Conservation (phyloP, 1,139 yeast species). For the Saccharomyces hybrid region DNA sequence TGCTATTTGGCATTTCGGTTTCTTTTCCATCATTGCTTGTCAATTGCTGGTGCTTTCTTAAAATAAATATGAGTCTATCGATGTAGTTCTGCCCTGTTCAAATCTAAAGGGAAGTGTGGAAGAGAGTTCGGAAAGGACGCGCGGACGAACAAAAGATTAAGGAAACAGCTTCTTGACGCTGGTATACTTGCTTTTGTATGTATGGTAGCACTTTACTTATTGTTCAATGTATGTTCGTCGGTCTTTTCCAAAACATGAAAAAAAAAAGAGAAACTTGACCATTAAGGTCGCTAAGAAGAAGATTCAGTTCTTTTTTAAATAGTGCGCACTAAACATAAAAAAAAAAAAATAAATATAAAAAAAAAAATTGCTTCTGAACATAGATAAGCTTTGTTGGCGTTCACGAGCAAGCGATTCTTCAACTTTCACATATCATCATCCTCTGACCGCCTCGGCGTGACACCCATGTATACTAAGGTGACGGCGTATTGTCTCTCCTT, state of each 20-base stretch:
- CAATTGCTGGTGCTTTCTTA: not conserved
- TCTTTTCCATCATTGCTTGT: constrained; percentile 6
- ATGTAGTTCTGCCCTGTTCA: not conserved
- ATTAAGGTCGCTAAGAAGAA: not conserved
- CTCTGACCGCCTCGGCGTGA: not conserved
- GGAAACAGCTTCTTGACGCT: no score
- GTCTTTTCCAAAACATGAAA: not conserved
- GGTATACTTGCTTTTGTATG: not conserved
- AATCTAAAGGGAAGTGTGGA: no score
- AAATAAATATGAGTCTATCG: not conserved
- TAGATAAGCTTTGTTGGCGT: no score
- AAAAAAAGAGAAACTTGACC: not conserved
- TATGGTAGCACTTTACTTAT: not conserved
- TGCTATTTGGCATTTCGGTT: constrained; percentile 16
- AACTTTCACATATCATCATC: not conserved
- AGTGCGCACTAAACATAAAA: not conserved
- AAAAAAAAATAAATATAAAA: not conserved
- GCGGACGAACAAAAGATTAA: no score
- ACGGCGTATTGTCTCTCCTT: not conserved
- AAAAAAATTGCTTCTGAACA: no score
- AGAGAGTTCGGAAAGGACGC: no score
- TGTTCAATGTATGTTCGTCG: not conserved
- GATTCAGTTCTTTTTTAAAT: not conserved
- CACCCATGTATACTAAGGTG: no score
- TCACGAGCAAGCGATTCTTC: no score